phyloP scores from a whole-genome alignment of 176 grass and related monocot genomes.

The Echinochloa phyllopogon region DNA sequence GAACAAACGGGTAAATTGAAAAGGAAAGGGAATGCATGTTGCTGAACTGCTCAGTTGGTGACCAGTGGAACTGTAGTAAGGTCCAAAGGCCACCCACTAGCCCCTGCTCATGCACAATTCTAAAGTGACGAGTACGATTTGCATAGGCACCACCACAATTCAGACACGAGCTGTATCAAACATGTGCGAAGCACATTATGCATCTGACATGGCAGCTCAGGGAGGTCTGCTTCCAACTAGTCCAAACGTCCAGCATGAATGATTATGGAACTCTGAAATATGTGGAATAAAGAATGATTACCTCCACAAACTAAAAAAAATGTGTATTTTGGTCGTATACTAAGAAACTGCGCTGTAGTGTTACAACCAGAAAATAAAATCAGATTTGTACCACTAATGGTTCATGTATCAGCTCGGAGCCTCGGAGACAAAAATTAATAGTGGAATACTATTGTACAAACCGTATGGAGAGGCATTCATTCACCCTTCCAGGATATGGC shows the following conservation, averaged over 20 bases:
- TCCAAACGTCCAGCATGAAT: neutral
- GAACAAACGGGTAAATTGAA: constrained; percentile 27
- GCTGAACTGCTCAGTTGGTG: neutral
- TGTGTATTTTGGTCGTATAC: constrained; percentile 9
- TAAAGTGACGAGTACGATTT: constrained; percentile 41
- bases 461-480: constrained; percentile 13
- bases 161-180: constrained; percentile 26
- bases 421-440: constrained; percentile 27
- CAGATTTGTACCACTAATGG: constrained; percentile 32
- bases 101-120: constrained; percentile 5
- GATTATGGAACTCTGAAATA: neutral
- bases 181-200: neutral
- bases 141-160: neutral
- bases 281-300: constrained; percentile 14
- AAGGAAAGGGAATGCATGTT: neutral
- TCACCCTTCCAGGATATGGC: constrained; percentile 27
- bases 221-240: neutral
- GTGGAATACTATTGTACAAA: constrained; percentile 45
- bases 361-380: constrained; percentile 40
- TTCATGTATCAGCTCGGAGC: constrained; percentile 29
- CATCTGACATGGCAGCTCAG: neutral
- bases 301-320: constrained; percentile 32
- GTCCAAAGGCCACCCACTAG: neutral
- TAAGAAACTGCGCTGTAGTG: constrained; percentile 20
- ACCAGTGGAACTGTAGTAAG: constrained; percentile 29